A percentile compares a stretch with the other conserved stretches of the same genome.
Conservation (phyloP, 139 green algal species). For the Astrephomene gubernaculifera region DNA sequence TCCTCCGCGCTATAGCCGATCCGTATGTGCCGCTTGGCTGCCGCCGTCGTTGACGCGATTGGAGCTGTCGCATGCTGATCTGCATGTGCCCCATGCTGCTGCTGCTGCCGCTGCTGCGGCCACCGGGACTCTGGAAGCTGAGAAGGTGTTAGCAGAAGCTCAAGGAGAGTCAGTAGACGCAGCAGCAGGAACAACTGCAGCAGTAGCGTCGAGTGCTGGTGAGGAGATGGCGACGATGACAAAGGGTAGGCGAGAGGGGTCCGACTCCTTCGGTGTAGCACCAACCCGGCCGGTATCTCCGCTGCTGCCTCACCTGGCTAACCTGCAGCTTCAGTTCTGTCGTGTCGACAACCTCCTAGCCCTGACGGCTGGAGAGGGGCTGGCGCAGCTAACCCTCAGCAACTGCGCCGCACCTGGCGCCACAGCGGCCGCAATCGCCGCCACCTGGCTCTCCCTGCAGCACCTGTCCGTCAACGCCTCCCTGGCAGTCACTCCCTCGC, state of each 20-base stretch:
- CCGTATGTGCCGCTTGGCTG: not conserved
- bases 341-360: not conserved
- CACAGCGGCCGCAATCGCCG: not conserved
- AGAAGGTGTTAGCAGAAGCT: too few relatives aligned
- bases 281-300: too few relatives aligned
- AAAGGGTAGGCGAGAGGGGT: too few relatives aligned
- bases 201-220: too few relatives aligned
- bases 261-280: too few relatives aligned
- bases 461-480: not conserved
- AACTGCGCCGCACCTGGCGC: not conserved
- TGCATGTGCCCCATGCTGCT: too few relatives aligned
- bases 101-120: too few relatives aligned
- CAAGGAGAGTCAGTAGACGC: too few relatives aligned
- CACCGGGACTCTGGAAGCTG: too few relatives aligned
- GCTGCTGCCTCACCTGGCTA: not conserved
- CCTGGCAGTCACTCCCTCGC: not conserved
- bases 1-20: constrained; percentile 13
- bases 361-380: not conserved
- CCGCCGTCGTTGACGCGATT: not conserved
- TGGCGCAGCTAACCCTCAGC: not conserved
- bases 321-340: not conserved
- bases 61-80: not conserved
- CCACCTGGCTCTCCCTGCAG: not conserved
- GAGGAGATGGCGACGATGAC: too few relatives aligned
- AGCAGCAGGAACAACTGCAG: too few relatives aligned